Conservation (phyloP, 306 rosid species). For the Cicer judaicum region DNA sequence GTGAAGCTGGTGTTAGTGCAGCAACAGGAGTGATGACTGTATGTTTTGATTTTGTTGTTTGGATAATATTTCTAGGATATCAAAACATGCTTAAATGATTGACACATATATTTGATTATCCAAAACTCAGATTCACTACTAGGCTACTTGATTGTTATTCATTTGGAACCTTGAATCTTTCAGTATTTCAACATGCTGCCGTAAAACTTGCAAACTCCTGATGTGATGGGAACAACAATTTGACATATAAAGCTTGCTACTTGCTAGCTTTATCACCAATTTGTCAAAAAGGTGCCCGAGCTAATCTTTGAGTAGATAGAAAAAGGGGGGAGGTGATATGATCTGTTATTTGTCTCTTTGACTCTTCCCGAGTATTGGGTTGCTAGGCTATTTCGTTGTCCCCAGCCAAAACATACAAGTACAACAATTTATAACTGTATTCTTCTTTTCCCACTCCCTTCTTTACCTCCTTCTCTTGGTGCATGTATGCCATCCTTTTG, state of each 20-base stretch:
- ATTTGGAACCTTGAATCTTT: slow-evolving; percentile 42
- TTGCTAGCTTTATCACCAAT: slow-evolving; percentile 42
- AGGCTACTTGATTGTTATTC: slow-evolving; percentile 35
- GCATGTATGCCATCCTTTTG: neutral
- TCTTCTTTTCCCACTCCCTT: neutral
- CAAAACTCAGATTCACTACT: slow-evolving; percentile 35
- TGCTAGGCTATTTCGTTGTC: slow-evolving; percentile 14
- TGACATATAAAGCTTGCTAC: slow-evolving; percentile 41
- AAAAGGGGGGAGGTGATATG: neutral
- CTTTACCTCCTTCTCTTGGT: slow-evolving; percentile 1
- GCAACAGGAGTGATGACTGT: slow-evolving; percentile 99
- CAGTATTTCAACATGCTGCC: slow-evolving; percentile 41
- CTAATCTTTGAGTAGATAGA: slow-evolving; percentile 39
- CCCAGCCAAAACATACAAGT: neutral
- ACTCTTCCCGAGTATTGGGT: neutral
- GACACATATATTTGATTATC: slow-evolving; percentile 24
- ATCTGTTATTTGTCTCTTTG: neutral
- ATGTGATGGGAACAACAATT: slow-evolving; percentile 37
- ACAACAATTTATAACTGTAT: neutral
- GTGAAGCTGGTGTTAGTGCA: slow-evolving; percentile 99
- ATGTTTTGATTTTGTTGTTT: slow-evolving; percentile 52
- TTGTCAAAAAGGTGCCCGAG: slow-evolving; percentile 41
- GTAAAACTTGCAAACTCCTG: slow-evolving; percentile 49
- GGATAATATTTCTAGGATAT: slow-evolving; percentile 7
- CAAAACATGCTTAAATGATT: slow-evolving; percentile 42